Evolutionary conservation across 1,284 basidiomycete genomes (phyloP).

Genomic region (Marasmius tenuissimus): DNA sequence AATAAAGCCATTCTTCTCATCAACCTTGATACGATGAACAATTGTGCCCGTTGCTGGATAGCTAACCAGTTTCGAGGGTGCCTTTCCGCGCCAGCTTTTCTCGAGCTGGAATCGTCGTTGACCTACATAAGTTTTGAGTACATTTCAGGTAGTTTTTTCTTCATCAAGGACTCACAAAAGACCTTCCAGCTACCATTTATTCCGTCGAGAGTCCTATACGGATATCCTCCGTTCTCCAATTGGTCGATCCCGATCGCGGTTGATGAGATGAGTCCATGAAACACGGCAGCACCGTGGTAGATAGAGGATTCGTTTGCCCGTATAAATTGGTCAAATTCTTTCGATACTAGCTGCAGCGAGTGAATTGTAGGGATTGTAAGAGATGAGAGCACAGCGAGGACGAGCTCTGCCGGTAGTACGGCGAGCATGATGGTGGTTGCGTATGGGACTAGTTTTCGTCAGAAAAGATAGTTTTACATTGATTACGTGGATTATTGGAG

Average conservation of each 20-base stretch:
- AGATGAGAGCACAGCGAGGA: constrained; percentile 42
- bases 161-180: constrained; percentile 47
- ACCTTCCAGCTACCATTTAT: constrained; percentile 49
- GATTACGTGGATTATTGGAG: too few species aligned
- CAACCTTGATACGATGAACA: constrained; percentile 75
- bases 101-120: constrained; percentile 43
- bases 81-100: constrained; percentile 56
- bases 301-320: constrained; percentile 44
- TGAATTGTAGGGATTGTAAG: constrained; percentile 44
- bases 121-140: constrained; percentile 33
- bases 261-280: constrained; percentile 44
- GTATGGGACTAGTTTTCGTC: too few species aligned
- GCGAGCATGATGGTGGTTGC: constrained; percentile 31
- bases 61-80: constrained; percentile 34
- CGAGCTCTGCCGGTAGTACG: constrained; percentile 49
- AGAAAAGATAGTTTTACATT: too few species aligned
- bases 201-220: constrained; percentile 29
- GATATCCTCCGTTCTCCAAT: constrained; percentile 23
- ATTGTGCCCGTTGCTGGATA: constrained; percentile 31
- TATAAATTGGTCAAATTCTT: constrained; percentile 44
- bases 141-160: constrained; percentile 9
- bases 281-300: constrained; percentile 51
- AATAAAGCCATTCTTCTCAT: constrained; percentile 55
- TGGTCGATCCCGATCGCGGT: constrained; percentile 28
- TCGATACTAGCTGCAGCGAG: constrained; percentile 36